A percentile compares a stretch with the other conserved stretches of the same genome.
These are phyloP conservation scores for Amaranthus hypochondriacus DNA, from an alignment of 148 eudicot genomes.

Conservation along the genomic window DNA sequence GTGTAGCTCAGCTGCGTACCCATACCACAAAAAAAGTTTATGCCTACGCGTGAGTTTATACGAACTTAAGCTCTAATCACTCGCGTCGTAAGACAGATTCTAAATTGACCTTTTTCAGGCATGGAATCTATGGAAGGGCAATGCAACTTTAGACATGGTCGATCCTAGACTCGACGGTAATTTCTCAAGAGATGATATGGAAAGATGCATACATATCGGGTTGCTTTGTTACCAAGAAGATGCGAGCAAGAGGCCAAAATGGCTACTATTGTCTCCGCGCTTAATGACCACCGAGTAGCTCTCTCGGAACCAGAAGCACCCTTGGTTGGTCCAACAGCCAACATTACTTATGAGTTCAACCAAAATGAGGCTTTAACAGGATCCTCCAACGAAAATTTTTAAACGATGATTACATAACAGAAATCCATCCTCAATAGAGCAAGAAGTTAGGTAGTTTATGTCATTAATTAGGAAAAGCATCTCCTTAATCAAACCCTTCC, in stretches of 20 bases:
- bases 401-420: too few relatives aligned
- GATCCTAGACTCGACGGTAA: slow-evolving; percentile 10
- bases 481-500: too few relatives aligned
- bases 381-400: too few relatives aligned
- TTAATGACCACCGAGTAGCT: slow-evolving; percentile 12
- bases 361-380: neutral
- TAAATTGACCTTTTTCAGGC: slow-evolving; percentile 12
- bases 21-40: slow-evolving; percentile 8
- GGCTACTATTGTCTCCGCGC: slow-evolving; percentile 13
- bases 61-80: neutral
- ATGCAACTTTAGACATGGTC: slow-evolving; percentile 7
- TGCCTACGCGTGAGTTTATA: neutral
- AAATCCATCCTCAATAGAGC: too few relatives aligned
- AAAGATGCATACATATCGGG: slow-evolving; percentile 23
- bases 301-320: slow-evolving; percentile 14
- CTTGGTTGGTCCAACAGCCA: neutral
- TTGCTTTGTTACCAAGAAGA: slow-evolving; percentile 31
- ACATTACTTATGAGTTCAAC: neutral
- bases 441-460: too few relatives aligned
- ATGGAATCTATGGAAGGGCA: slow-evolving; percentile 29
- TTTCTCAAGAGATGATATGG: slow-evolving; percentile 10
- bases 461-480: too few relatives aligned
- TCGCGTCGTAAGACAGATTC: too few relatives aligned
- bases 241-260: slow-evolving; percentile 24
- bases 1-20: neutral